Base-by-base conservation (phyloP, 306 rosid species). In the Vicia sativa region DNA sequence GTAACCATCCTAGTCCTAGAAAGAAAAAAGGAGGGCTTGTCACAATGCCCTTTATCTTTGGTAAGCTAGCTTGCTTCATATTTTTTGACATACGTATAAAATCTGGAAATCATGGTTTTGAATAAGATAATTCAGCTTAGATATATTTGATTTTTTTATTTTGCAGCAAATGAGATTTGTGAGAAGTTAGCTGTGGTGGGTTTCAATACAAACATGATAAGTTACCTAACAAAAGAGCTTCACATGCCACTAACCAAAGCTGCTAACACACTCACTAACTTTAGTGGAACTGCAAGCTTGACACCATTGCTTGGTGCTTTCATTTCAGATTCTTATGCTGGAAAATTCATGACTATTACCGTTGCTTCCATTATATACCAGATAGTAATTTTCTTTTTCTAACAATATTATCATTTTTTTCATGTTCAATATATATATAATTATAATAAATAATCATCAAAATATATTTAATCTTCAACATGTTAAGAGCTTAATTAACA, bases 141-240 rank as follows among this genome's bases (percentile, higher is more conserved):
- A 6, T 29, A 29, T 31, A 34, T 34, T 34, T 34, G 0, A 25
- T 65, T n/a, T n/a, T n/a, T 2, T 7, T 34, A 2, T 34, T 28
- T 0, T 85, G 79, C 60, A 90, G 99, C 85, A 5, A 93, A 93
- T 78, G 99, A 93, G 83, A 49, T 77, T 19, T 60, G 80, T 61
- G 99, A 93, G 91, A 93, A 93, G 85, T 63, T 93, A 72, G 99
- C 99, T 1, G 97, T 93, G 82, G 99, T 90, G 68, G 99, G 99
- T 16, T 90, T 90, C 64, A 43, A 44, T 21, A 74, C 97, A 0
- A 93, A 93, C 46, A 93, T 93, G 99, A 74, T 90, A 31, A 93
- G 90, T 80, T 93, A 93, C 73, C 80, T 93, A 76, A 93, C 97
- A 5, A 73, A 83, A 39, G 89, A 93, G 73, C 88, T 93, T 63